Conservation (phyloP, 1,139 yeast genomes). For the Blastobotrys arbuscula region DNA sequence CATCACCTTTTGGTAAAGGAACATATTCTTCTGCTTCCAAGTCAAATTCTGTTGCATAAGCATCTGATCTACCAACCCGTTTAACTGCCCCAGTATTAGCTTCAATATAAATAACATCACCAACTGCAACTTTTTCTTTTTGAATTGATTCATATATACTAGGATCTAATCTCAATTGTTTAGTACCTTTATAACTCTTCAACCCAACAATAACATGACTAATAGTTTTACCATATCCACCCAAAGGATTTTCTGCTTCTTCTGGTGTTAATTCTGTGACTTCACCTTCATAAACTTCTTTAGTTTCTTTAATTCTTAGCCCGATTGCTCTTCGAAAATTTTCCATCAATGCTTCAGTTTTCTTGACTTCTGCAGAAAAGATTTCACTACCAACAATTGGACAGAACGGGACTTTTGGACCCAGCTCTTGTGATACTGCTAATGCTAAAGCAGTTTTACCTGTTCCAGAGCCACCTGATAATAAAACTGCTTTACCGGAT, state of each 20-base stretch:
- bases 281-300: slow-evolving; percentile 98
- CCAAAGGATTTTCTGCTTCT: slow-evolving; percentile 93
- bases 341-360: slow-evolving; percentile 96
- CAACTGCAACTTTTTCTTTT: slow-evolving; percentile 89
- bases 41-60: slow-evolving; percentile 97
- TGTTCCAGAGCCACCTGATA: slow-evolving; percentile 98
- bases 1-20: slow-evolving; percentile 97
- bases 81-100: slow-evolving; percentile 97
- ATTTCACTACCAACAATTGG: slow-evolving; percentile 96
- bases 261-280: slow-evolving; percentile 95
- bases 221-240: slow-evolving; percentile 96
- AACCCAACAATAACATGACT: slow-evolving; percentile 91
- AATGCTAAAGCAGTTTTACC: slow-evolving; percentile 96
- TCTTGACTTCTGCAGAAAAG: slow-evolving; percentile 95
- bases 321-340: slow-evolving; percentile 97
- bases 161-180: slow-evolving; percentile 87
- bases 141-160: slow-evolving; percentile 93
- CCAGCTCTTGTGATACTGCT: slow-evolving; percentile 94
- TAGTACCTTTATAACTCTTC: slow-evolving; percentile 94
- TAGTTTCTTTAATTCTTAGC: slow-evolving; percentile 89
- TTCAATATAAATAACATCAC: slow-evolving; percentile 95
- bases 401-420: slow-evolving; percentile 97
- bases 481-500: slow-evolving; percentile 92
- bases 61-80: slow-evolving; percentile 96
- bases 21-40: slow-evolving; percentile 98